Conservation (phyloP, 208 protist genomes). For the Jaenimonas drosophilae region DNA sequence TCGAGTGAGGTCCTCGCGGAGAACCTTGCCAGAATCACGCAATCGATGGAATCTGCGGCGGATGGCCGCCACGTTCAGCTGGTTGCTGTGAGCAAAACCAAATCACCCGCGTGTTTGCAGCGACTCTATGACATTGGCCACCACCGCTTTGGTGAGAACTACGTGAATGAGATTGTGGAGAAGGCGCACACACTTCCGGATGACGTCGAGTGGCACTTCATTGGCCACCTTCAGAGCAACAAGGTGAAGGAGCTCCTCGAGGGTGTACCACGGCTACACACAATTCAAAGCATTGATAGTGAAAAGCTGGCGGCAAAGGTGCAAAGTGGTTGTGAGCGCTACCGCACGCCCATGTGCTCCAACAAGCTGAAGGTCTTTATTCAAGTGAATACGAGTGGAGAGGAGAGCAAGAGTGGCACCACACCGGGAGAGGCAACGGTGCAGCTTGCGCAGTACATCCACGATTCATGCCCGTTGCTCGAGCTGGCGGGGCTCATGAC, state of each 20-base stretch:
- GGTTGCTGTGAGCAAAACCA: constrained; percentile 77
- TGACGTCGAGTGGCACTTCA: constrained; percentile 96
- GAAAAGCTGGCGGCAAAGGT: constrained; percentile 87
- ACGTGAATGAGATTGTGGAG: constrained; percentile 92
- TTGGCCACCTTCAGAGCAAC: constrained; percentile 97
- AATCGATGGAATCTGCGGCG: constrained; percentile 18
- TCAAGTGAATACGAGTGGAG: constrained; percentile 93
- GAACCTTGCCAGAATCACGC: constrained; percentile 37
- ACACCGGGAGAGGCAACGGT: constrained; percentile 51
- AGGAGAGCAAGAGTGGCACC: constrained; percentile 90
- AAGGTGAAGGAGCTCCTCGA: constrained; percentile 89
- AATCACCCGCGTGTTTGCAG: constrained; percentile 54
- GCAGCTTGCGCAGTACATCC: constrained; percentile 65
- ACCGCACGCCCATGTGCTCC: constrained; percentile 35
- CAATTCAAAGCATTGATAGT: constrained; percentile 91
- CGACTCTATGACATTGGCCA: constrained; percentile 51
- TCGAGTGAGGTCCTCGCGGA: constrained; percentile 25
- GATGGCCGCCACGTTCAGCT: constrained; percentile 29
- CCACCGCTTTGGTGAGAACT: constrained; percentile 95
- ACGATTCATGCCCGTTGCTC: constrained; percentile 63
- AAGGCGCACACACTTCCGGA: constrained; percentile 73
- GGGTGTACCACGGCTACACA: constrained; percentile 34
- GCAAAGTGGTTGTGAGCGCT: constrained; percentile 51
- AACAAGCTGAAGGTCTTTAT: constrained; percentile 80
- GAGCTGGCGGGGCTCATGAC: constrained; percentile 94